These are phyloP conservation scores for Sugiyamaella grinbergsii DNA, from an alignment of 1,139 yeast species.

Conservation along the genomic window DNA sequence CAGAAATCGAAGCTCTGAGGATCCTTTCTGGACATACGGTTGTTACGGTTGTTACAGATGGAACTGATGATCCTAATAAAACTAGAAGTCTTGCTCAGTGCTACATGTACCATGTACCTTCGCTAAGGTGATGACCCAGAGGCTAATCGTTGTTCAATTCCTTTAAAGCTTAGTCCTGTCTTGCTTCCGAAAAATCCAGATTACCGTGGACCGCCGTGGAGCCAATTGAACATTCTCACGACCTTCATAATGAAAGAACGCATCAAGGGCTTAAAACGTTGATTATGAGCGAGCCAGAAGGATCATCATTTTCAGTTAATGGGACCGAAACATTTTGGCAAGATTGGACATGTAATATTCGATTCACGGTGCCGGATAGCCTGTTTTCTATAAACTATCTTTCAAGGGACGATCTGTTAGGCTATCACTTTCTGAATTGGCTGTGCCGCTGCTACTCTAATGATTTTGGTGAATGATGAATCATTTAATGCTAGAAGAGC, in stretches of 20 bases:
- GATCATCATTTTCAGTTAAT: conserved; percentile 71
- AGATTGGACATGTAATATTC: conserved; percentile 73
- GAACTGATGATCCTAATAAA: conserved; percentile 53
- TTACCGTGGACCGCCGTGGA: conserved; percentile 23
- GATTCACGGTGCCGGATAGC: conserved; percentile 83
- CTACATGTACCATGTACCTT: conserved; percentile 69
- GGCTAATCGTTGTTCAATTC: conserved; percentile 78
- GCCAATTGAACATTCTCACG: conserved; percentile 27
- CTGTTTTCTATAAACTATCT: conserved; percentile 70
- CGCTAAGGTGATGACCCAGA: conserved; percentile 59
- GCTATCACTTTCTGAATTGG: conserved; percentile 77
- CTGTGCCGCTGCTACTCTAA: conserved; percentile 79
- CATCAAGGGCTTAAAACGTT: conserved; percentile 68
- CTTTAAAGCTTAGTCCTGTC: conserved; percentile 73
- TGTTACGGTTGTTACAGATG: no score
- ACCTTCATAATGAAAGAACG: conserved; percentile 41
- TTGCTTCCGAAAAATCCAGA: conserved; percentile 45
- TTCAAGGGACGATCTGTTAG: conserved; percentile 65
- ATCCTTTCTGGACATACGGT: conserved; percentile 48
- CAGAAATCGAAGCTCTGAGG: conserved; percentile 50
- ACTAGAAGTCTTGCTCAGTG: conserved; percentile 60
- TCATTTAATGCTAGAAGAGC: conserved; percentile 68
- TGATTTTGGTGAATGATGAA: conserved; percentile 58
- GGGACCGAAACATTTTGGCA: conserved; percentile 77
- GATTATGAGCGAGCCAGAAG: conserved; percentile 70